Conservation (phyloP, 768 basidiomycete genomes). For the Hortiboletus flavorubellus region DNA sequence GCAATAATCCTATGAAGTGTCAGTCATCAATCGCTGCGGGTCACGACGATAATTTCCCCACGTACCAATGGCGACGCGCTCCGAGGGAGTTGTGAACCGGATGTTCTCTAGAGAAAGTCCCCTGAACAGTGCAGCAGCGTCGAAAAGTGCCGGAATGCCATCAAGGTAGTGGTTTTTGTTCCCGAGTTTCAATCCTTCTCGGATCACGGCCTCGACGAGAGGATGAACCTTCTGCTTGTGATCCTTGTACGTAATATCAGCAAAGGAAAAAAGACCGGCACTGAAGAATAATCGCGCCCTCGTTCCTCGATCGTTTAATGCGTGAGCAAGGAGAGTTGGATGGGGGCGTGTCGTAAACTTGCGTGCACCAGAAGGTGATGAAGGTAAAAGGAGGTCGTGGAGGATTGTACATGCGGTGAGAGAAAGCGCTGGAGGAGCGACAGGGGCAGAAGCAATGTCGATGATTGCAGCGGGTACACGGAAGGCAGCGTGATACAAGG, state of each 20-base stretch:
- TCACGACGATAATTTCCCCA: neutral
- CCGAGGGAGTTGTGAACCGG: constrained; percentile 39
- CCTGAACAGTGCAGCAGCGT: constrained; percentile 43
- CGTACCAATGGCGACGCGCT: constrained; percentile 60
- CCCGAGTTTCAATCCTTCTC: constrained; percentile 84
- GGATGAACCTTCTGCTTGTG: constrained; percentile 59
- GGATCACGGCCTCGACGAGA: constrained; percentile 66
- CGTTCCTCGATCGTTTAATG: constrained; percentile 28
- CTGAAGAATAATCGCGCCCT: constrained; percentile 74
- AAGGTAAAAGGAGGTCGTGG: constrained; percentile 40
- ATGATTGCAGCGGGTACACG: constrained; percentile 46
- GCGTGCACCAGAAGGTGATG: constrained; percentile 13
- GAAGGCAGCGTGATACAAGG: constrained; percentile 68
- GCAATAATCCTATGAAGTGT: constrained; percentile 50
- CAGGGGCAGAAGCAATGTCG: constrained; percentile 42
- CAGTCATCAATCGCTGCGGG: neutral
- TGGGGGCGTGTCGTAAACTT: constrained; percentile 18
- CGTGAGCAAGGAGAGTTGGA: constrained; percentile 39
- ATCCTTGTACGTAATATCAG: constrained; percentile 54
- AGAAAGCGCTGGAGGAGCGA: constrained; percentile 39
- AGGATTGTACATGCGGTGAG: constrained; percentile 60
- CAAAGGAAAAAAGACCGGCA: constrained; percentile 70
- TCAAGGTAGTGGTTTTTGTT: constrained; percentile 73
- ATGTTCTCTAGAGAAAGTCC: constrained; percentile 30
- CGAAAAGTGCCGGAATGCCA: constrained; percentile 67